Evolutionary conservation across 768 basidiomycete genomes (phyloP).

Genomic region (Mycena leptocephala): DNA sequence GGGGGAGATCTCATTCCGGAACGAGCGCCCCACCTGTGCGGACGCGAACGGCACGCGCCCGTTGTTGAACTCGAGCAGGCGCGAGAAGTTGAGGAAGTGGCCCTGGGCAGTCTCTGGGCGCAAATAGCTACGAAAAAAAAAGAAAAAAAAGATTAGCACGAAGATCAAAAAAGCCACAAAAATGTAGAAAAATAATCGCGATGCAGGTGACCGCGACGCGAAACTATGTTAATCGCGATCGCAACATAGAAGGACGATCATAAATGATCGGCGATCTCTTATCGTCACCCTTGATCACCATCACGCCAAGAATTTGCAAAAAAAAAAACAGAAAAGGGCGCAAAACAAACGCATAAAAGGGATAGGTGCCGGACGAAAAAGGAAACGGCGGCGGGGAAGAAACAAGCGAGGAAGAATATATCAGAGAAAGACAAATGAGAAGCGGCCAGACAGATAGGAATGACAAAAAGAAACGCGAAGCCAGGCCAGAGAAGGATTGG

Average conservation of each 20-base stretch:
- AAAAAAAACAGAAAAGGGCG: constrained; percentile 15
- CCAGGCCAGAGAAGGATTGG: not conserved
- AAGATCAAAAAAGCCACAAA: not conserved
- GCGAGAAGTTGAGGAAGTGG: constrained; percentile 98
- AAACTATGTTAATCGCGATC: not conserved
- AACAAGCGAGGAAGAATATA: not conserved
- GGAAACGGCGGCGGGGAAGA: constrained; percentile 10
- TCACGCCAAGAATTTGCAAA: constrained; percentile 2
- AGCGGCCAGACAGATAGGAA: not conserved
- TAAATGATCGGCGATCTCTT: constrained; percentile 30
- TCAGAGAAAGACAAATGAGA: not conserved
- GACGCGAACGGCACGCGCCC: constrained; percentile 97
- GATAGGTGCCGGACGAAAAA: not conserved
- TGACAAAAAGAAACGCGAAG: not conserved
- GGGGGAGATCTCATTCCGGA: constrained; percentile 99
- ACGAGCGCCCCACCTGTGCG: constrained; percentile 95
- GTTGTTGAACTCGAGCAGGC: constrained; percentile 98
- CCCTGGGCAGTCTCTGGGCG: constrained; percentile 99
- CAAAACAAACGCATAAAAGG: not conserved
- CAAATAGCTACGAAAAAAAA: constrained; percentile 74
- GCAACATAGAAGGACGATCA: not conserved
- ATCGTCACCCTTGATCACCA: constrained; percentile 5
- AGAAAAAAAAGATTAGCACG: not conserved
- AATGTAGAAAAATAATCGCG: constrained; percentile 13
- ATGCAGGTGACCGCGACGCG: constrained; percentile 21